Conservation (phyloP, 441 rosid genomes). For the Erodium moschatum region DNA sequence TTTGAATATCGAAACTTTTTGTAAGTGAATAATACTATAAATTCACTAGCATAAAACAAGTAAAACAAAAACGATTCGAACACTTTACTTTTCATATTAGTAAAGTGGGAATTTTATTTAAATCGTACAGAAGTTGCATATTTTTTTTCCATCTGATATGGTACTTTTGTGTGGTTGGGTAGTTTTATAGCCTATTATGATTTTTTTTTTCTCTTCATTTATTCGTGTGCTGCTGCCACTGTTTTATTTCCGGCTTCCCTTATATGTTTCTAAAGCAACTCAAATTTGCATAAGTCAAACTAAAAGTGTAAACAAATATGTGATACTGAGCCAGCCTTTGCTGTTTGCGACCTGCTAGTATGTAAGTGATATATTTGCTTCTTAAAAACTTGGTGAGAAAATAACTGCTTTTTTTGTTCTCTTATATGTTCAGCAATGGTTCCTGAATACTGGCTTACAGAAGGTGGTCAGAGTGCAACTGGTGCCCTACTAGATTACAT, state of each 20-base stretch:
- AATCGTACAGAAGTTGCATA: too few species aligned
- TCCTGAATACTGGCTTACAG: constrained; percentile 94
- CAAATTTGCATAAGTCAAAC: not conserved
- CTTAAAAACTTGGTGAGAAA: constrained; percentile 1
- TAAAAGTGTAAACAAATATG: not conserved
- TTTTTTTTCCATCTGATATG: too few species aligned
- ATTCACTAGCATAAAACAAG: not conserved
- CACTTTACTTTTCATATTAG: not conserved
- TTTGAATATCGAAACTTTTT: not conserved
- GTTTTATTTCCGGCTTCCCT: not conserved
- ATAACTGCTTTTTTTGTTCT: constrained; percentile 8
- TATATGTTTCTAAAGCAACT: not conserved
- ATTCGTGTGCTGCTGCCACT: too few species aligned
- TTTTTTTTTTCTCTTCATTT: too few species aligned
- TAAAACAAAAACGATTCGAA: not conserved
- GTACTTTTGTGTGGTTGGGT: too few species aligned
- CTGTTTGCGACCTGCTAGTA: not conserved
- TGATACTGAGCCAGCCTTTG: not conserved
- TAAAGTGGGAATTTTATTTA: not conserved
- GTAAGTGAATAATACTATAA: not conserved
- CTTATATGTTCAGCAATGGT: constrained; percentile 52
- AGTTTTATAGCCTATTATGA: not conserved
- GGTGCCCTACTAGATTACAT: constrained; percentile 83
- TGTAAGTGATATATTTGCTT: not conserved
- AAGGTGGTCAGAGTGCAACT: constrained; percentile 97